Percentiles rank a stretch among this genome's conserved stretches.
Conservation (phyloP, 2,329 filamentous ascomycete species). For the Talaromyces verruculosus region DNA sequence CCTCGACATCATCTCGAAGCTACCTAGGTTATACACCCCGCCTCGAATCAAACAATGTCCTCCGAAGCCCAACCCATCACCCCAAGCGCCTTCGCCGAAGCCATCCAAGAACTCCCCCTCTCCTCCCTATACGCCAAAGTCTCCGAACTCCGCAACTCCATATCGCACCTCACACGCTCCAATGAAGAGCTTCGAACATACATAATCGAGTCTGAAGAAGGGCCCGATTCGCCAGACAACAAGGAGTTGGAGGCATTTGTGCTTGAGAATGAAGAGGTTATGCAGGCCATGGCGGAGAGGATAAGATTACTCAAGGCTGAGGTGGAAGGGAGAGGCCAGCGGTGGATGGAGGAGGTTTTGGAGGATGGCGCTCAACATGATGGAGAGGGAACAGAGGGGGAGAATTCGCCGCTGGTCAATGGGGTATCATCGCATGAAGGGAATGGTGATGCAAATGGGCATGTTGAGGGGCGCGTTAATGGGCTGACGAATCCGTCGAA, state of each 20-base stretch:
- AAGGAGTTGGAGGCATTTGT: constrained; percentile 43
- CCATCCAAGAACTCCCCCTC: constrained; percentile 58
- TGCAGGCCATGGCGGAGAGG: constrained; percentile 56
- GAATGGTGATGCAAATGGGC: not conserved
- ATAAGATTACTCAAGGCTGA: constrained; percentile 52
- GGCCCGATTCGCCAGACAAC: constrained; percentile 51
- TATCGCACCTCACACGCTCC: constrained; percentile 57
- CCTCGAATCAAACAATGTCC: constrained; percentile 45
- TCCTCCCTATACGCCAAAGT: constrained; percentile 61
- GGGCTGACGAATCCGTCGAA: constrained; percentile 11
- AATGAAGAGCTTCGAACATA: constrained; percentile 59
- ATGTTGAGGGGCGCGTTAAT: constrained; percentile 11
- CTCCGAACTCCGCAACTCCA: constrained; percentile 60
- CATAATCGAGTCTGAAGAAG: constrained; percentile 33
- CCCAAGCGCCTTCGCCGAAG: constrained; percentile 53
- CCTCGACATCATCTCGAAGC: not conserved
- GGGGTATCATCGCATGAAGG: constrained; percentile 7
- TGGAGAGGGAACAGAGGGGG: not conserved
- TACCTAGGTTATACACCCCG: not conserved
- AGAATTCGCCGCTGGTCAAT: not conserved
- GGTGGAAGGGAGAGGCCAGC: constrained; percentile 57
- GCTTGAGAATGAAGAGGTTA: constrained; percentile 58
- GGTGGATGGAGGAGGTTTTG: constrained; percentile 46
- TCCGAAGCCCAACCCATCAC: constrained; percentile 51
- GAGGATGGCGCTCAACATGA: constrained; percentile 9